Evolutionary conservation across 2,329 filamentous ascomycete genomes (phyloP), one percentile per base, ranked within the genome.

Genomic region (Coleophoma cylindrospora): DNA sequence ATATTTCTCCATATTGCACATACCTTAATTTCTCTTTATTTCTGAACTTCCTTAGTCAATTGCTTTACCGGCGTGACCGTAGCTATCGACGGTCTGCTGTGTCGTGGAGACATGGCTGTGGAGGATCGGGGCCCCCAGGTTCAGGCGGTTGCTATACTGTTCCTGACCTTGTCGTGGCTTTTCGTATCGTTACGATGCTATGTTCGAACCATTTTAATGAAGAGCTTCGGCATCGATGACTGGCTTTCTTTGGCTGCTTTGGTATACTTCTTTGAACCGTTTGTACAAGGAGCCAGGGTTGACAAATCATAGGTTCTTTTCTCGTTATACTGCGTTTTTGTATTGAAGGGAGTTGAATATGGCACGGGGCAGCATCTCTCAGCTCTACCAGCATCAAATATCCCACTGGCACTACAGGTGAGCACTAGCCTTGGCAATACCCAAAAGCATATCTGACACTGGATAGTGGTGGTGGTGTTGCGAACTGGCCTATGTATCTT

Each of bases 201-300:
- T 57, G 73, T 75, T 43, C 72, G 74, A 50, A 45, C 67, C 1
- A 62, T 68, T 27, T 59, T 78, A 19, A 64, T 74, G 37, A 73
- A 70, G 46, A 70, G 66, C 32, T 60, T 74, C 34, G 66, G 69
- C 0, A 34, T 67, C 3, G 76, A 79, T 45, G 76, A 80, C 65
- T 73, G 67, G 54, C 60, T 77, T 48, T 75, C 76, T 57, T 63
- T 76, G 19, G 45, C 64, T 27, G 71, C 73, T 3, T 62, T 75
- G 63, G 75, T 79, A 61, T 50, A 40, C 22, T 34, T 36, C 11
- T 8, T 2, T 17, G 4, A 10, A 27, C 6, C 4, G 27, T 27
- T 27, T 10, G 9, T 27, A 27, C 27, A 27, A 27, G 27, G 9
- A 27, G 27, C 7, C 2, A 27, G 6, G 9, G 7, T 44, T 48